phyloP scores from a whole-genome alignment of 1,139 yeast genomes.

The Saccharomycopsis phalli region DNA sequence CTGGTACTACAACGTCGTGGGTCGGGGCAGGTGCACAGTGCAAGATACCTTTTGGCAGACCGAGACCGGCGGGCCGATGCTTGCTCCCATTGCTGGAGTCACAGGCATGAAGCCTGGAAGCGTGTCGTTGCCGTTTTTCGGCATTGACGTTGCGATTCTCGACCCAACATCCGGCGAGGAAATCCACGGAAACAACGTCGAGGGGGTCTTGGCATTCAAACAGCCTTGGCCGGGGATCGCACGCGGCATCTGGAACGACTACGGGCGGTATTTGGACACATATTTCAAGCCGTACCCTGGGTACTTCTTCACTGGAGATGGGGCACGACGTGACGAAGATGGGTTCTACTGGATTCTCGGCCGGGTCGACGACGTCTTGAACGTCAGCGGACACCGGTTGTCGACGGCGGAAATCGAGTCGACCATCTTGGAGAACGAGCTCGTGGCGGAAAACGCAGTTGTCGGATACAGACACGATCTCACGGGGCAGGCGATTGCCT shows the following conservation, averaged over 20 bases:
- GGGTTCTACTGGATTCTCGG: conserved; percentile 78
- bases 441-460: conserved; percentile 71
- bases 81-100: conserved; percentile 58
- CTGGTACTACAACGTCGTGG: conserved; percentile 78
- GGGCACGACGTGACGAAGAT: conserved; percentile 71
- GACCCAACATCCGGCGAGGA: conserved; percentile 69
- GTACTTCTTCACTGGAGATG: conserved; percentile 72
- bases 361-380: conserved; percentile 76
- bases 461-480: conserved; percentile 76
- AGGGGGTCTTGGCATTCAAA: conserved; percentile 67
- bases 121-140: conserved; percentile 72
- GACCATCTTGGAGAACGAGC: conserved; percentile 59
- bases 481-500: conserved; percentile 80
- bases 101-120: conserved; percentile 76
- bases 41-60: conserved; percentile 84
- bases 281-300: conserved; percentile 63
- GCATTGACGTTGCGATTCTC: conserved; percentile 57
- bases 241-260: conserved; percentile 66
- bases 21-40: conserved; percentile 64
- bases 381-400: conserved; percentile 71
- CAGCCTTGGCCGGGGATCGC: conserved; percentile 76
- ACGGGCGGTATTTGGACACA: conserved; percentile 59
- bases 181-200: conserved; percentile 51
- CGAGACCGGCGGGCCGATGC: conserved; percentile 68
- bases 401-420: conserved; percentile 81